Percentiles rank a stretch among this genome's conserved stretches.
Evolutionary conservation across 2,329 filamentous ascomycete genomes (phyloP).

Genomic region (Remersonia thermophila): DNA sequence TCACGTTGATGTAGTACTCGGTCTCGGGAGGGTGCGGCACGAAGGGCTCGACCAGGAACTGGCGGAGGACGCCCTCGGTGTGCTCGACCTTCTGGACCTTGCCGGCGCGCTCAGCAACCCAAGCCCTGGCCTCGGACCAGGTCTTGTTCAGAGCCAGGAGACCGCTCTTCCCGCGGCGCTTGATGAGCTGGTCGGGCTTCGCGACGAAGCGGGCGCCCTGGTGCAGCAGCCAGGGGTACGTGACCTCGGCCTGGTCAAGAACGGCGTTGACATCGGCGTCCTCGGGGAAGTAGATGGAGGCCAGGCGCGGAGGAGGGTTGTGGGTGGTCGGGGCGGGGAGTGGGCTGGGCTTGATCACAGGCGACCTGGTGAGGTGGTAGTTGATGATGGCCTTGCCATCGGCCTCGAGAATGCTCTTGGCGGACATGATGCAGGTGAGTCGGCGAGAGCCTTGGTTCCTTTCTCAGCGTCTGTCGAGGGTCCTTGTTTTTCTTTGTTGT

Average conservation of each 20-base stretch:
- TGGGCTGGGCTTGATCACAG: constrained; percentile 95
- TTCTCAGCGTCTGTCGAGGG: constrained; percentile 5
- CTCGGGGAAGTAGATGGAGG: constrained; percentile 84
- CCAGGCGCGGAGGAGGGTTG: constrained; percentile 84
- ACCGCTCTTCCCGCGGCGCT: constrained; percentile 97
- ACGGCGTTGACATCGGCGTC: constrained; percentile 71
- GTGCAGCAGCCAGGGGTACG: constrained; percentile 88
- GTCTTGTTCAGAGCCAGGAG: constrained; percentile 93
- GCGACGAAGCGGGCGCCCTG: constrained; percentile 85
- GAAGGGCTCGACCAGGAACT: constrained; percentile 97
- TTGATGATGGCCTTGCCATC: constrained; percentile 99
- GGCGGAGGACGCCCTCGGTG: constrained; percentile 73
- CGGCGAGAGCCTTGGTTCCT: background rate
- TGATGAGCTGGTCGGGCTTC: constrained; percentile 99
- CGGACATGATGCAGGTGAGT: constrained; percentile 53
- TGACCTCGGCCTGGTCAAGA: constrained; percentile 89
- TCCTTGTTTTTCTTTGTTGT: constrained; percentile 2
- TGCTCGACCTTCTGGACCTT: constrained; percentile 92
- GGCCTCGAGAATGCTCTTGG: constrained; percentile 96
- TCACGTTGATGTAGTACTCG: constrained; percentile 93
- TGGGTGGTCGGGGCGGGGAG: constrained; percentile 73
- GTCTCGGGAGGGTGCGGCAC: constrained; percentile 90
- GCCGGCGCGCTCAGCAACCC: constrained; percentile 84
- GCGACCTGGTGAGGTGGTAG: constrained; percentile 97
- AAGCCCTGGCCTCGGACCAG: constrained; percentile 86